Evolutionary conservation across 768 basidiomycete species (phyloP).

Genomic region (Tricholoma sp.): DNA sequence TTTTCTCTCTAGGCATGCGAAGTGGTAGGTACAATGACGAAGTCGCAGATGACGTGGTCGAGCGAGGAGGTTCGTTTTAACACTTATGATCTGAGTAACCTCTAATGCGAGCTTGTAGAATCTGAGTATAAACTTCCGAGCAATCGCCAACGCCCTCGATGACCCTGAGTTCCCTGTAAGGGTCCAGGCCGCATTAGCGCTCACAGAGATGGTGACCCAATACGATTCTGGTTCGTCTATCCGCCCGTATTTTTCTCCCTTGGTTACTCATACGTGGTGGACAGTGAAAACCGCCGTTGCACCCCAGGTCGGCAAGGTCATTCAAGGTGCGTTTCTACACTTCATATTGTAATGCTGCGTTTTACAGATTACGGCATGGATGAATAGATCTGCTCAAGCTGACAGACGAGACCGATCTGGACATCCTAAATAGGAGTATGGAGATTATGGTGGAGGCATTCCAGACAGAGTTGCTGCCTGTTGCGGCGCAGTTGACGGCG

Average conservation of each 20-base stretch:
- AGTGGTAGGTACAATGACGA: constrained; percentile 70
- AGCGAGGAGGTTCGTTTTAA: constrained; percentile 47
- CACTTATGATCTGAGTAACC: neutral
- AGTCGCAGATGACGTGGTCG: constrained; percentile 64
- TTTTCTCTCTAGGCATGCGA: constrained; percentile 59
- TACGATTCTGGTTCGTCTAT: constrained; percentile 54
- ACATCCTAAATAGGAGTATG: constrained; percentile 78
- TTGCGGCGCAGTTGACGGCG: constrained; percentile 74
- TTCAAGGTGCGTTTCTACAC: constrained; percentile 56
- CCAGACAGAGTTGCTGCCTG: constrained; percentile 79
- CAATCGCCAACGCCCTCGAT: constrained; percentile 63
- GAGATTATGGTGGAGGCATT: constrained; percentile 84
- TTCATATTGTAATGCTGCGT: neutral
- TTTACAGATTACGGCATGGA: neutral
- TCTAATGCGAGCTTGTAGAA: constrained; percentile 33
- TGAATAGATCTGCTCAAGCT: constrained; percentile 74
- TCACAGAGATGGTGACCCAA: constrained; percentile 68
- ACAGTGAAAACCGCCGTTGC: constrained; percentile 65
- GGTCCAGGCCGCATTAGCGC: constrained; percentile 75
- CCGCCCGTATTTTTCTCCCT: neutral
- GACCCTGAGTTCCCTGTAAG: constrained; percentile 79
- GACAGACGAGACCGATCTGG: constrained; percentile 87
- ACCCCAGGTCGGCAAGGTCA: constrained; percentile 79
- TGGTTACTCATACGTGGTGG: constrained; percentile 3
- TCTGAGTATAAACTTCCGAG: constrained; percentile 58